Base-by-base conservation (phyloP, 176 grass and related monocot species). In the Carex kokanica region DNA sequence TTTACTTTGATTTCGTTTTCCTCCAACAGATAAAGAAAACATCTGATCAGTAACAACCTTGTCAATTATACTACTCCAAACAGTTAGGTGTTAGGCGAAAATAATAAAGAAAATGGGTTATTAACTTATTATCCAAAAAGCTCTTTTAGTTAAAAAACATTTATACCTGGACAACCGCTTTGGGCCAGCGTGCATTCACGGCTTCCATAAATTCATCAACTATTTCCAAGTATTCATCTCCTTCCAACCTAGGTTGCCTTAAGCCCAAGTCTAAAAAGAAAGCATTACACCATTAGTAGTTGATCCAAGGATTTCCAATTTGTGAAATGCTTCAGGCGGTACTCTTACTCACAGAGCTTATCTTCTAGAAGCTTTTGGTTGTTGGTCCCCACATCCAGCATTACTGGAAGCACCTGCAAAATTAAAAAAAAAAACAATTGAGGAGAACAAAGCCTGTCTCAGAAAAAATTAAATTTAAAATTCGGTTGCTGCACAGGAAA, bases 151-250 rank as follows among this genome's bases (percentile, higher is more conserved):
- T 32, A 73, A 43, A 83, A 81, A 79, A 23, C 1, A 64, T 43
- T 52, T 52, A 69, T 86, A 98, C 95, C 92, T 98, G 95, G 29
- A 98, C 85, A 83, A 95, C 88, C 78, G 95, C 95, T 88, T 98
- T 98, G 24, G 95, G 95, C 92, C 95, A 95, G 64, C 95, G 95
- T 65, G 95, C 87, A 90, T 66, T 84, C 66, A 92, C 75, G 54
- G 95, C 95, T 91, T 95, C 95, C 92, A 98, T 95, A 77, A 98
- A 98, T 91, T 98, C 95, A 93, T 98, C 95, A 75, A 98, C 89
- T 79, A 98, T 87, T 0, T 89, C 82, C 40, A 98, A 85, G 87
- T 98, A 98, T 80, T 98, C 92, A 45, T 95, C 95, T 86, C 92
- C 95, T 84, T 95, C 91, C 84, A 98, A 86, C 84, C 96, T 88